Evolutionary conservation across 805 yeast genomes (phyloP).

Genomic region (Schwanniomyces yamadae): DNA sequence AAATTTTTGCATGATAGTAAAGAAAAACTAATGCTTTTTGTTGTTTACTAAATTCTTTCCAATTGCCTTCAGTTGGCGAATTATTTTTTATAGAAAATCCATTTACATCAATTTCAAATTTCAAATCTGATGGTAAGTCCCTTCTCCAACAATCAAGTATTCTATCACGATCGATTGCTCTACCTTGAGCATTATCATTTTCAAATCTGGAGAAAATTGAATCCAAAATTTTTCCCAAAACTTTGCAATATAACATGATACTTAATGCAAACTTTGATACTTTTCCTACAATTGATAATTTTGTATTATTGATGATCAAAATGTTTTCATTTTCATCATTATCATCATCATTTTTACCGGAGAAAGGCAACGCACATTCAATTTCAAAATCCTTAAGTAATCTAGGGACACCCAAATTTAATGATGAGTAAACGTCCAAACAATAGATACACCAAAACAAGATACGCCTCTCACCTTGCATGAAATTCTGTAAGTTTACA

Average conservation of each 20-base stretch:
- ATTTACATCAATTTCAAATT: conserved; percentile 62
- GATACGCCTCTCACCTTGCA: conserved; percentile 80
- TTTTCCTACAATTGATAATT: conserved; percentile 65
- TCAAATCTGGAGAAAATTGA: conserved; percentile 63
- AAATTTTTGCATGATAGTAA: conserved; percentile 42
- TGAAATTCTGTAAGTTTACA: conserved; percentile 53
- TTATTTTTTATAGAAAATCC: conserved; percentile 44
- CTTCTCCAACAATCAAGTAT: conserved; percentile 77
- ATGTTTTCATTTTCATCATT: conserved; percentile 52
- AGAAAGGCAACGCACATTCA: conserved; percentile 81
- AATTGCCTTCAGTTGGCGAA: conserved; percentile 13
- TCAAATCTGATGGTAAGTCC: conserved; percentile 59
- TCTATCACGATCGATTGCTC: conserved; percentile 49
- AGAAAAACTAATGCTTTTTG: conserved; percentile 52
- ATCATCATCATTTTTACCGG: conserved; percentile 43
- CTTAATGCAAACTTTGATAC: conserved; percentile 63
- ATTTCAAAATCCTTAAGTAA: conserved; percentile 76
- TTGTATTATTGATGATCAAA: conserved; percentile 57
- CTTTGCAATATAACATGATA: conserved; percentile 66
- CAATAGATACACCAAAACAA: conserved; percentile 83
- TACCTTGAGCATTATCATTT: conserved; percentile 22
- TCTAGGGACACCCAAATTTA: conserved; percentile 81
- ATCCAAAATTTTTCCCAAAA: conserved; percentile 72
- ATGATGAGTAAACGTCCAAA: conserved; percentile 71
- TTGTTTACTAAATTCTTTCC: conserved; percentile 38